Evolutionary conservation across 768 basidiomycete genomes (phyloP), one percentile per base, ranked within the genome.

Genomic region (Cyclocybe cylindracea): DNA sequence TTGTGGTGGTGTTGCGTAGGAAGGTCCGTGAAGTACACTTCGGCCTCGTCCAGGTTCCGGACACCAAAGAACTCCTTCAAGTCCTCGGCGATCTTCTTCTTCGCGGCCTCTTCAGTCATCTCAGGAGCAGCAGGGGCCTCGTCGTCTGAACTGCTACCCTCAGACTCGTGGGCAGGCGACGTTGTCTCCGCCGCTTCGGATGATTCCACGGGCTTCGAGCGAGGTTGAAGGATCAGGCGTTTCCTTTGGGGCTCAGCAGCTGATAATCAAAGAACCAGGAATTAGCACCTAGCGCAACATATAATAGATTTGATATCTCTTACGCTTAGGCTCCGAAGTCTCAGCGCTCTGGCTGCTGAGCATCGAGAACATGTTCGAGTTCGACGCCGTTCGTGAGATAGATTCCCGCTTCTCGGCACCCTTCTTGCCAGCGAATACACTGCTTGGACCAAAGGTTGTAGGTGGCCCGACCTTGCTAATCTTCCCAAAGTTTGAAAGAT

Each of bases 401-500:
- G 91, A 80, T 57, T 89, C 86, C 6, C 87, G 79, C 68, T 89
- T 86, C 60, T 80, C 80, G 34, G 54, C 55, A 8, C 71, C 71
- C 68, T 89, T 87, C 74, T 85, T 87, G 61, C 79, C 83, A 39
- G 82, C 77, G 67, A 95, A 97, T 18, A 95, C 87, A 55, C 88
- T 89, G 53, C 84, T 82, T 2, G 94, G 92, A 6, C 91, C 93
- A 66, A 97, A 91, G 1, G 84, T 84, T 70, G 88, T 83, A 1
- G 85, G 76, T 3, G 24, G 24, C 6, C 80, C 73, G 0, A 74
- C 65, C 32, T 83, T 80, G 71, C 72, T 85, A 66, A 96, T 89
- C 76, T 94, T 92, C 59, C 94, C 92, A 58, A 96, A 95, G 54
- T 87, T 80, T 39, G 89, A 86, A 47, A 95, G 75, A 68, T 95